A percentile compares a stretch with the other conserved stretches of the same genome.
Evolutionary conservation across 2,329 filamentous ascomycete genomes (phyloP).

Genomic region (Escovopsis sp.): DNA sequence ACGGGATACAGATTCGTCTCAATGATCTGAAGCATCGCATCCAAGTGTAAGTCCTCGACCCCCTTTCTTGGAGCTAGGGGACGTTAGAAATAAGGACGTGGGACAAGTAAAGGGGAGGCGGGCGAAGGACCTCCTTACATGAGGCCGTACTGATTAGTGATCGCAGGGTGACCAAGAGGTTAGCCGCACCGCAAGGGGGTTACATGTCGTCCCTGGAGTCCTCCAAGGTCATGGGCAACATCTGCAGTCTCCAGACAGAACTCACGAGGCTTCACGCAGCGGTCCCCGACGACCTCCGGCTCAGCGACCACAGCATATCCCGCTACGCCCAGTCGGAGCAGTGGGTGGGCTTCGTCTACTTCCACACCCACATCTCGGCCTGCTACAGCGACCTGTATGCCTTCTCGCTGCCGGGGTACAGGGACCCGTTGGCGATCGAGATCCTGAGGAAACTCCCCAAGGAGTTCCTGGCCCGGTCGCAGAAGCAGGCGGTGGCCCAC

Average conservation of each 20-base stretch:
- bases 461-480: slow-evolving; percentile 22
- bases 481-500: slow-evolving; percentile 25
- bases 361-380: slow-evolving; percentile 22
- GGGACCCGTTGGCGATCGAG: slow-evolving; percentile 18
- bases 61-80: neutral
- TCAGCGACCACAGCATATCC: slow-evolving; percentile 20
- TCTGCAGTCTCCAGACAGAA: slow-evolving; percentile 23
- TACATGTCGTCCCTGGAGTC: slow-evolving; percentile 16
- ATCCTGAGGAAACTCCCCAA: slow-evolving; percentile 20
- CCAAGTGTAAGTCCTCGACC: slow-evolving; percentile 15
- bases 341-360: slow-evolving; percentile 21
- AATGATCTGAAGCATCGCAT: slow-evolving; percentile 23
- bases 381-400: slow-evolving; percentile 26
- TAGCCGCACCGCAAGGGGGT: slow-evolving; percentile 9
- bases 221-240: slow-evolving; percentile 23
- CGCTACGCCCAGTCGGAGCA: slow-evolving; percentile 17
- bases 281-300: slow-evolving; percentile 18
- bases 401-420: slow-evolving; percentile 22
- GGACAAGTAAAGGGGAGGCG: too few relatives aligned
- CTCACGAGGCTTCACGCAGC: slow-evolving; percentile 22
- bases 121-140: too few relatives aligned
- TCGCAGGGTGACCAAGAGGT: slow-evolving; percentile 13
- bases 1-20: slow-evolving; percentile 21
- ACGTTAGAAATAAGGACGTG: too few relatives aligned
- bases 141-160: too few relatives aligned